Evolutionary conservation across 192 early-diverging fungal species (phyloP).

Genomic region (Linnemannia exigua): DNA sequence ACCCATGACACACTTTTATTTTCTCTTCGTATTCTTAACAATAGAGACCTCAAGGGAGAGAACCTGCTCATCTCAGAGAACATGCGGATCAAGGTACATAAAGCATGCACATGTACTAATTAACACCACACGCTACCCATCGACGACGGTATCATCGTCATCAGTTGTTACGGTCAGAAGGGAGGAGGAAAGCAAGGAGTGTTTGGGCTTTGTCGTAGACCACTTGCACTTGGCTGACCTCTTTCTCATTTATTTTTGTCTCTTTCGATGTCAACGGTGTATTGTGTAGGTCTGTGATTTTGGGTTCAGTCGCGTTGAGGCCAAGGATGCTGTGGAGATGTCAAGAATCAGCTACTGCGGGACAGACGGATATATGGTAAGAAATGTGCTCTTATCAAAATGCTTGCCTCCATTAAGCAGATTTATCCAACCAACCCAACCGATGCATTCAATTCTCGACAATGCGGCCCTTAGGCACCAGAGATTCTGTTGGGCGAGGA

Average conservation of each 20-base stretch:
- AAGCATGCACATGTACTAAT: not conserved
- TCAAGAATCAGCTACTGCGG: slow-evolving; percentile 54
- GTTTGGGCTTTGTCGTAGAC: not conserved
- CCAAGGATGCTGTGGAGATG: slow-evolving; percentile 48
- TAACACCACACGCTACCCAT: not conserved
- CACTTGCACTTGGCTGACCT: not conserved
- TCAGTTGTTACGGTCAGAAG: slow-evolving; percentile 2
- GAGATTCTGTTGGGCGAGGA: slow-evolving; percentile 55
- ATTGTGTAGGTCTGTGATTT: slow-evolving; percentile 50
- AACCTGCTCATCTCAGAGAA: slow-evolving; percentile 54
- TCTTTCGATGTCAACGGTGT: not conserved
- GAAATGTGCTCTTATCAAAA: not conserved
- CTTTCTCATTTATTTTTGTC: not conserved
- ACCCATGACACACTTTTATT: not conserved
- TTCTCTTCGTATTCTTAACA: not conserved
- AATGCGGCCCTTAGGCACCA: slow-evolving; percentile 20
- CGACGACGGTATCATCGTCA: not conserved
- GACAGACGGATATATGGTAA: slow-evolving; percentile 57
- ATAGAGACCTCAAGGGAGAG: slow-evolving; percentile 52
- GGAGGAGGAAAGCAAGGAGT: not conserved
- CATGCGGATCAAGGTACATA: slow-evolving; percentile 53
- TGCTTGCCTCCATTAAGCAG: not conserved
- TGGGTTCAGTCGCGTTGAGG: slow-evolving; percentile 53
- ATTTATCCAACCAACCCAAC: no score
- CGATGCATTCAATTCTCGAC: not conserved